A percentile compares a stretch with the other conserved stretches of the same genome.
These are phyloP conservation scores for Saraca asoca DNA, from an alignment of 331 rosid genomes.

Conservation along the genomic window DNA sequence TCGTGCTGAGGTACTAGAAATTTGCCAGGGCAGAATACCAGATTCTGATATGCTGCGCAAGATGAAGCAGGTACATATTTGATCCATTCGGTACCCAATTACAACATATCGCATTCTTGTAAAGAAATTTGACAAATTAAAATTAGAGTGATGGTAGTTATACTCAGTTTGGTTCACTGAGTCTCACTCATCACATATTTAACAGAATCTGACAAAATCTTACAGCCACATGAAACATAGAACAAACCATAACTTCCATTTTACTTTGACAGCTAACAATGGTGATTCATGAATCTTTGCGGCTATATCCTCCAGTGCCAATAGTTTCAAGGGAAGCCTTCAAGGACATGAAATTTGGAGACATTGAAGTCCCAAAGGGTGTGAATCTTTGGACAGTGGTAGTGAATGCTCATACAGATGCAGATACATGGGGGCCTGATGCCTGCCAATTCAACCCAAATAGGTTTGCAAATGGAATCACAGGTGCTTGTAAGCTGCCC, in stretches of 20 bases:
- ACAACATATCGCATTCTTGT: too few relatives aligned
- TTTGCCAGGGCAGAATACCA: slow-evolving; percentile 32
- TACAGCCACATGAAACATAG: neutral
- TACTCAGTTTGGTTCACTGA: too few relatives aligned
- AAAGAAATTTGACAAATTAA: too few relatives aligned
- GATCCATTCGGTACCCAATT: neutral
- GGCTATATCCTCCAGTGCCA: slow-evolving; percentile 39
- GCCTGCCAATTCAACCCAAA: slow-evolving; percentile 43
- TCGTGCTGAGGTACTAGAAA: slow-evolving; percentile 37
- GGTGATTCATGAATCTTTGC: slow-evolving; percentile 50
- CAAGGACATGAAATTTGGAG: slow-evolving; percentile 46
- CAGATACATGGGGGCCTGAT: slow-evolving; percentile 39
- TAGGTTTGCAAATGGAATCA: slow-evolving; percentile 47
- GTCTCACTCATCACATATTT: too few relatives aligned
- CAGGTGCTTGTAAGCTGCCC: slow-evolving; percentile 48
- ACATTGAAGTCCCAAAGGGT: slow-evolving; percentile 41
- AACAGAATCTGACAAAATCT: too few relatives aligned
- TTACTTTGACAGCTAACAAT: slow-evolving; percentile 38
- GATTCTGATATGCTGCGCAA: slow-evolving; percentile 42
- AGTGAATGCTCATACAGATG: slow-evolving; percentile 37
- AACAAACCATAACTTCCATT: slow-evolving; percentile 1
- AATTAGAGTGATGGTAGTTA: too few relatives aligned
- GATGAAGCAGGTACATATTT: slow-evolving; percentile 40
- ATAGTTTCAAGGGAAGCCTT: slow-evolving; percentile 44
- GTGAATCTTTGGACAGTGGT: slow-evolving; percentile 35